Conservation (phyloP, 257 asterid species). For the Anisodus tanguticus region DNA sequence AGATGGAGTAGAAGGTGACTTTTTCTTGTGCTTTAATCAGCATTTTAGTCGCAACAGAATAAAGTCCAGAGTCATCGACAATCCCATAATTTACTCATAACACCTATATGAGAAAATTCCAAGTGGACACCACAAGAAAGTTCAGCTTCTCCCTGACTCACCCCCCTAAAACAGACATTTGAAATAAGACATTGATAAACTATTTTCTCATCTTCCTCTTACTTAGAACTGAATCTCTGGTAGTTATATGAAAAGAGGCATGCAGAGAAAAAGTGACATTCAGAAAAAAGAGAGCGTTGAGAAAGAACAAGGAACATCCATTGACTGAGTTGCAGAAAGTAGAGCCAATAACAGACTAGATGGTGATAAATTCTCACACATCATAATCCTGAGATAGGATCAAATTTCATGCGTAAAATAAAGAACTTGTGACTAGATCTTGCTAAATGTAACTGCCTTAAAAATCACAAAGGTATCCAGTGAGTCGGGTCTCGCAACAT, state of each 20-base stretch:
- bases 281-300: background rate
- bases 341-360: background rate
- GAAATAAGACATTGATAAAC: background rate
- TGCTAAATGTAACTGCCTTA: background rate
- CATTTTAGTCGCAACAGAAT: background rate
- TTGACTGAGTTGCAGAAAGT: background rate
- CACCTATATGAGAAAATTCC: background rate
- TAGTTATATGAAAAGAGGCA: background rate
- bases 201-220: background rate
- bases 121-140: background rate
- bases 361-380: background rate
- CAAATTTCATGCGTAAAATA: background rate
- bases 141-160: background rate
- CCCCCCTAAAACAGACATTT: background rate
- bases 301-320: background rate
- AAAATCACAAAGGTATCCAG: too few relatives aligned
- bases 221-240: background rate
- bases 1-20: background rate
- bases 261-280: background rate
- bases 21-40: background rate
- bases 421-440: background rate
- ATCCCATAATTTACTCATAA: background rate
- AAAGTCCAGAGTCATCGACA: constrained; percentile 3
- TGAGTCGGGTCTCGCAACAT: too few relatives aligned
- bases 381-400: background rate